Conservation (phyloP, 2,329 filamentous ascomycete species). For the Xylaria sp. region DNA sequence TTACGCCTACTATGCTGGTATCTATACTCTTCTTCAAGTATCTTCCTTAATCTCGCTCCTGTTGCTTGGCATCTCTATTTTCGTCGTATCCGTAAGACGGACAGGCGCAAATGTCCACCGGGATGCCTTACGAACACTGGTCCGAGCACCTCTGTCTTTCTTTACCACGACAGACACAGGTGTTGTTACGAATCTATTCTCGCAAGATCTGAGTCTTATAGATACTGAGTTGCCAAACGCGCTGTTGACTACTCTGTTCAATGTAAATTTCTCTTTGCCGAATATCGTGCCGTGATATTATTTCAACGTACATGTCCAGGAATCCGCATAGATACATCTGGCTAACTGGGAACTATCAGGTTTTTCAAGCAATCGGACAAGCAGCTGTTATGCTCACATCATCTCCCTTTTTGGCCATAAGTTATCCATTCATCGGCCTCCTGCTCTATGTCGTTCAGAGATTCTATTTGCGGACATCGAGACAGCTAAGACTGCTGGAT, state of each 20-base stretch:
- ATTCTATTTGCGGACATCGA: conserved; percentile 62
- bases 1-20: conserved; percentile 42
- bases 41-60: conserved; percentile 1
- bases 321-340: neutral
- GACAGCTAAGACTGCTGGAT: conserved; percentile 62
- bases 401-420: conserved; percentile 54
- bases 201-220: conserved; percentile 57
- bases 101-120: conserved; percentile 34
- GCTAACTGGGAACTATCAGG: neutral
- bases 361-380: conserved; percentile 45
- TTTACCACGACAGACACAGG: conserved; percentile 54
- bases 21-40: conserved; percentile 42
- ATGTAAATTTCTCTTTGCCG: neutral
- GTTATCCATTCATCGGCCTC: conserved; percentile 55
- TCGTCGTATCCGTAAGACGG: conserved; percentile 7
- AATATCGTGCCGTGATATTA: neutral
- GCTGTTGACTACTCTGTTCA: conserved; percentile 45
- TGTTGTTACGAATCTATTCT: conserved; percentile 57
- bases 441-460: conserved; percentile 58
- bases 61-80: conserved; percentile 6
- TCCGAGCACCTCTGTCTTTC: conserved; percentile 54
- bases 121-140: conserved; percentile 45
- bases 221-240: conserved; percentile 54
- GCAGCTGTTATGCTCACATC: conserved; percentile 54
- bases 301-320: neutral